Base-by-base conservation (phyloP, 2,329 filamentous ascomycete species). In the Grosmannia huntii region DNA sequence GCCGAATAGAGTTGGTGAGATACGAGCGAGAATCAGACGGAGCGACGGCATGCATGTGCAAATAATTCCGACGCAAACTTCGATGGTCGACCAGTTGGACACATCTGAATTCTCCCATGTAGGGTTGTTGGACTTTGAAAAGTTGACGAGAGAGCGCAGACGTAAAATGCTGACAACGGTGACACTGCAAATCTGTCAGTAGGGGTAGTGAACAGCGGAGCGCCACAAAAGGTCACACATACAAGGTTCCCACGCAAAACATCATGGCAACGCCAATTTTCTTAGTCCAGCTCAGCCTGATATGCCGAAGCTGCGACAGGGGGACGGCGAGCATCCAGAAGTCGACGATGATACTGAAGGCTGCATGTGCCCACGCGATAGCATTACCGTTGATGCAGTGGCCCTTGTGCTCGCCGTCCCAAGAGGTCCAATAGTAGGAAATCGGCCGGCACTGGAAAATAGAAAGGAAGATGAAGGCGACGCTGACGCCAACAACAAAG, bases 401-500 rank as follows among this genome's bases (percentile, higher is more conserved):
- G 0, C 81, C 80, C 0, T 65, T 4, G 38, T 74, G 70, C 55
- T 74, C 67, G 1, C 72, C 72, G 53, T 78, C 74, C 78, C 80
- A 84, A 12, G 68, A 68, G 0, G 66, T 69, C 81, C 81, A 84
- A 64, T 75, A 78, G 59, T 72, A 76, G 19, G 65, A 66, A 21
- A 83, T 68, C 0, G 80, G 81, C 4, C 62, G 65, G 64, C 80
- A 82, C 59, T 81, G 75, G 31, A 81, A 76, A 9, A 78, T 63
- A 9, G 69, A 71, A 12, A 72, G 65, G 5, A 78, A 61, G 21
- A 74, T 59, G 41, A 76, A 81, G 1, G 66, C 62, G 10, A 74
- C 3, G 2, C 75, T 74, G 56, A 71, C 75, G 1, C 72, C 23
- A 6, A 66, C 51, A 51, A 71, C 72, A 56, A 77, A 69, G 2